phyloP scores from a whole-genome alignment of 305 asterid species.

The Fraxinus dipetala region DNA sequence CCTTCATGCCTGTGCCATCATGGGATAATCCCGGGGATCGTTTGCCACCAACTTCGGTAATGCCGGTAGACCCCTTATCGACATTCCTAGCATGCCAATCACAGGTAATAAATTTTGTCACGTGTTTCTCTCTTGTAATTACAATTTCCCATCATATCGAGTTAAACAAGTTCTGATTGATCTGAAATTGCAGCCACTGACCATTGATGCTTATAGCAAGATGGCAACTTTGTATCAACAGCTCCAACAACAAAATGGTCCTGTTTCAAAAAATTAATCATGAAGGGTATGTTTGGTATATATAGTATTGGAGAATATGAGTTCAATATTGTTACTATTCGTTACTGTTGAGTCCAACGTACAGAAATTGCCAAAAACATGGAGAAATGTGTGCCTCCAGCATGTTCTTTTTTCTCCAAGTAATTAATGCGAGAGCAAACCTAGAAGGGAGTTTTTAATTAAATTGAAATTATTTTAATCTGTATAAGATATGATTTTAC shows the following conservation, averaged over 20 bases:
- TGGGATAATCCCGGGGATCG: constrained; percentile 54
- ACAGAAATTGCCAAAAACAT: background rate
- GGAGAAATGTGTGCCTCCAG: background rate
- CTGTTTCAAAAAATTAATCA: constrained; percentile 35
- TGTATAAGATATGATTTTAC: background rate
- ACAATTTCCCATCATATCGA: background rate
- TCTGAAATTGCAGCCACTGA: constrained; percentile 51
- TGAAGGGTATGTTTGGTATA: background rate
- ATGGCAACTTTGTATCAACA: constrained; percentile 71
- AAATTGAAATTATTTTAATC: background rate
- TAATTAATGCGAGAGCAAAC: background rate
- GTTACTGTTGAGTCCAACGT: background rate
- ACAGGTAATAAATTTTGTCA: constrained; percentile 34
- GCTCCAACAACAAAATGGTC: constrained; percentile 40
- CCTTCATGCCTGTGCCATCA: constrained; percentile 49
- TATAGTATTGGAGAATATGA: background rate
- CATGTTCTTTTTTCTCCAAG: background rate
- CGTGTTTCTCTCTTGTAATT: background rate
- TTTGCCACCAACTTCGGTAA: constrained; percentile 22
- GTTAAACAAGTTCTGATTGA: background rate
- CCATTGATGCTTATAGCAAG: constrained; percentile 54
- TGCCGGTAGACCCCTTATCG: constrained; percentile 41
- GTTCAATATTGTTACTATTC: background rate
- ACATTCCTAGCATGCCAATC: constrained; percentile 53
- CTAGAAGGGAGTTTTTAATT: background rate